These are phyloP conservation scores for Monascus purpureus DNA, from an alignment of 495 filamentous ascomycete species.

Conservation along the genomic window DNA sequence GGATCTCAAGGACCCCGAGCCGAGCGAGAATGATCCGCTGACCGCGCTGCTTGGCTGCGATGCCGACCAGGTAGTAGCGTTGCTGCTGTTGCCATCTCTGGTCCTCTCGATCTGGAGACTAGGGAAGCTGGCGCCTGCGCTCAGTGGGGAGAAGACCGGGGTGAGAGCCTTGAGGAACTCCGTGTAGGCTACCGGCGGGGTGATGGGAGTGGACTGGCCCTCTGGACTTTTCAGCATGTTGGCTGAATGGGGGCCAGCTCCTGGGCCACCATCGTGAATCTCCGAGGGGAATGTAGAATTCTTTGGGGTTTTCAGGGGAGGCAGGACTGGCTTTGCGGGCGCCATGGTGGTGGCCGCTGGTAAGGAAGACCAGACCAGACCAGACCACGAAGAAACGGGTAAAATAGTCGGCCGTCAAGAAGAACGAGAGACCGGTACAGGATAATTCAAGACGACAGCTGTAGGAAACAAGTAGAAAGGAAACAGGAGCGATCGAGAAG, in stretches of 20 bases:
- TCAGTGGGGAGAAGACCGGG: slow-evolving; percentile 40
- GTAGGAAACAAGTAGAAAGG: too few relatives aligned
- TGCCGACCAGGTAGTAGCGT: too few relatives aligned
- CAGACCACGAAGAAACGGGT: too few relatives aligned
- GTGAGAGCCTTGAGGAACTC: slow-evolving; percentile 79
- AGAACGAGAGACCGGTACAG: too few relatives aligned
- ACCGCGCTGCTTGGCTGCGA: slow-evolving; percentile 28
- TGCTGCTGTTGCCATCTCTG: slow-evolving; percentile 16
- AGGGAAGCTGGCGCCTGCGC: slow-evolving; percentile 19
- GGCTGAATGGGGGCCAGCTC: slow-evolving; percentile 23
- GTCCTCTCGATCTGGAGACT: slow-evolving; percentile 16
- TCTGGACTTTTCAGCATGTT: slow-evolving; percentile 37
- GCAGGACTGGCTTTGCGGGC: slow-evolving; percentile 47
- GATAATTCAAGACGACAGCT: too few relatives aligned
- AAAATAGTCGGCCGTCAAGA: too few relatives aligned
- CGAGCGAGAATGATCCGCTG: slow-evolving; percentile 16
- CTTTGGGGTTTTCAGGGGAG: slow-evolving; percentile 63
- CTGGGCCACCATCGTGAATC: slow-evolving; percentile 28
- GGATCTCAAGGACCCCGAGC: slow-evolving; percentile 8
- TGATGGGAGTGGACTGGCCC: slow-evolving; percentile 64
- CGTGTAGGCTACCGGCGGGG: slow-evolving; percentile 79
- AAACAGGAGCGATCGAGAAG: too few relatives aligned
- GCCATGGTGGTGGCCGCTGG: slow-evolving; percentile 26
- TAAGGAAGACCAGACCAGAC: slow-evolving; percentile 1
- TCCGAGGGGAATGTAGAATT: slow-evolving; percentile 70